Conservation (phyloP, 352 stramenopile genomes). For the Phytophthora citricola region DNA sequence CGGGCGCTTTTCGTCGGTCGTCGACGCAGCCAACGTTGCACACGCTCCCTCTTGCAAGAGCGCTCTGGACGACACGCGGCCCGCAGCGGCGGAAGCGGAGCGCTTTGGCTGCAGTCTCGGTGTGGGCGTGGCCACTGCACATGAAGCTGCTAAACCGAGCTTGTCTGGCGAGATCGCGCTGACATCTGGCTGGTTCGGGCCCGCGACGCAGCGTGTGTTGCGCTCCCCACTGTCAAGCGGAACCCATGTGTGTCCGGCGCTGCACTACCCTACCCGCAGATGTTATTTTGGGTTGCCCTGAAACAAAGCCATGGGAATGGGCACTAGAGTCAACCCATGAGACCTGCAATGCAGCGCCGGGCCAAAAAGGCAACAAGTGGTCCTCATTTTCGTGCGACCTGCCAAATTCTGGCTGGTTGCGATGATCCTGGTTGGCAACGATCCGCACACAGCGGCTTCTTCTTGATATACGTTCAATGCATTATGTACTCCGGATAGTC, state of each 20-base stretch:
- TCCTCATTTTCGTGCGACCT: not conserved
- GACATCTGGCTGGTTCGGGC: not conserved
- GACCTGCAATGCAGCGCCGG: constrained; percentile 1
- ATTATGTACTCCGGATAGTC: no score
- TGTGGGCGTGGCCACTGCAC: not conserved
- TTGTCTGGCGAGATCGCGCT: constrained; percentile 15
- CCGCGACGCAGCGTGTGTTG: not conserved
- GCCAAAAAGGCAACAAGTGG: constrained; percentile 11
- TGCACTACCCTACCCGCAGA: not conserved
- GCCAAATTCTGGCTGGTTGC: no score
- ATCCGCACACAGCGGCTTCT: no score
- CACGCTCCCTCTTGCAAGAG: constrained; percentile 9
- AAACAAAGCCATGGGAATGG: constrained; percentile 21
- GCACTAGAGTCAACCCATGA: constrained; percentile 7
- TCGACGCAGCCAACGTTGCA: constrained; percentile 12
- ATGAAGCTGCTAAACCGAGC: not conserved
- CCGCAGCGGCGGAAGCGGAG: not conserved
- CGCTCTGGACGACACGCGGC: not conserved
- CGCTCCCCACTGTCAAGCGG: not conserved
- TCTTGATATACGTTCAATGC: no score
- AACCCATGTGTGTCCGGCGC: constrained; percentile 15
- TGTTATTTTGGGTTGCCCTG: constrained; percentile 9
- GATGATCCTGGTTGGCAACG: no score
- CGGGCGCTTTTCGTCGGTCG: constrained; percentile 14
- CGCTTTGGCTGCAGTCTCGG: not conserved